phyloP scores from a whole-genome alignment of 2,329 filamentous ascomycete genomes.

The Aspergillus sp. region DNA sequence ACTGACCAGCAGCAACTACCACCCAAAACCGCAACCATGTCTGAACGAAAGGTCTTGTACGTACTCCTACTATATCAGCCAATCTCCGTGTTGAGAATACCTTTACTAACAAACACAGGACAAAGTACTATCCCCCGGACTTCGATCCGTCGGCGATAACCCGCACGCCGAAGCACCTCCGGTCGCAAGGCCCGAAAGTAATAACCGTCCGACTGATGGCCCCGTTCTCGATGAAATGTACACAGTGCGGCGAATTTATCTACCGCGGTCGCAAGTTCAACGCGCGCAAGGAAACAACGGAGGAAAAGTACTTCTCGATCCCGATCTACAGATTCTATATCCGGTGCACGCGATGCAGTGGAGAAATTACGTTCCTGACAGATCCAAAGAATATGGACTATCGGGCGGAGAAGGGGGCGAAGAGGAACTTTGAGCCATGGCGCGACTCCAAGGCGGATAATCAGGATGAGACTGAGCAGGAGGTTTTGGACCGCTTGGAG shows the following conservation, averaged over 20 bases:
- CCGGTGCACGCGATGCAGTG: constrained; percentile 79
- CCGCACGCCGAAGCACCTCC: constrained; percentile 59
- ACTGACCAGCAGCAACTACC: background rate
- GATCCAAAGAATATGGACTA: constrained; percentile 97
- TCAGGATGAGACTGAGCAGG: constrained; percentile 76
- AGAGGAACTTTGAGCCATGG: constrained; percentile 94
- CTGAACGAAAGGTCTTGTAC: constrained; percentile 54
- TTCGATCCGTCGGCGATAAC: constrained; percentile 85
- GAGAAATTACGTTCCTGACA: constrained; percentile 89
- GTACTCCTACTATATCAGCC: background rate
- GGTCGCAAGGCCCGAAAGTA: constrained; percentile 70
- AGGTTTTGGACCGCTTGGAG: constrained; percentile 81
- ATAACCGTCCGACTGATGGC: constrained; percentile 90
- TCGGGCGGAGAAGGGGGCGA: constrained; percentile 74
- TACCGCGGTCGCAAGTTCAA: constrained; percentile 96
- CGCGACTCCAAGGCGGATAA: constrained; percentile 59
- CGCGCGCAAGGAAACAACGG: constrained; percentile 85
- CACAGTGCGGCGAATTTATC: constrained; percentile 68
- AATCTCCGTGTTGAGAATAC: background rate
- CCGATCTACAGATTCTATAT: constrained; percentile 90
- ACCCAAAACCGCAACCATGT: constrained; percentile 58
- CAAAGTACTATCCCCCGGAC: constrained; percentile 65
- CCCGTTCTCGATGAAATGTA: constrained; percentile 79
- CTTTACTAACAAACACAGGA: constrained; percentile 7
- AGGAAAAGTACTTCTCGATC: constrained; percentile 86